Evolutionary conservation across 495 filamentous ascomycete species (phyloP).

Genomic region (Emericellopsis terricola): DNA sequence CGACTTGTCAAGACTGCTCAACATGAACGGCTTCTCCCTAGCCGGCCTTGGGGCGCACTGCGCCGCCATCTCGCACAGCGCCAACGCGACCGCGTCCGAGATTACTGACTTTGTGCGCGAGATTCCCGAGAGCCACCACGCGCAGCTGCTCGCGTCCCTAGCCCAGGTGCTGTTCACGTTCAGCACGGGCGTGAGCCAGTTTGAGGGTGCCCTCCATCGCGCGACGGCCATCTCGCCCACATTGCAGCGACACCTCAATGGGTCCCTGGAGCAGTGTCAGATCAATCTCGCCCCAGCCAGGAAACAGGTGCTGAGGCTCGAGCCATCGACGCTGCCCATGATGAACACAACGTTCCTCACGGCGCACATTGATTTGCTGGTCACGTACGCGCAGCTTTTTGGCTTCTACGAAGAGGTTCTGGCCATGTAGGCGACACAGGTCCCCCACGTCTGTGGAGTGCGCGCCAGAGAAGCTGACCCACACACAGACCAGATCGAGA

Average conservation of each 20-base stretch:
- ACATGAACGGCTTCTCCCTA: constrained; percentile 1
- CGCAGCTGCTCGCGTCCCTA: not conserved
- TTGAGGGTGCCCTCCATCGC: not conserved
- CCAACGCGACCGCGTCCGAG: not conserved
- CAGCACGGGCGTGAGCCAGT: not conserved
- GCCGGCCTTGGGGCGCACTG: not conserved
- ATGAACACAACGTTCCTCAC: not conserved
- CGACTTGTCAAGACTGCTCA: too few species aligned
- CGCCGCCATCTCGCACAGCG: not conserved
- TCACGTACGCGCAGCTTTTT: not conserved
- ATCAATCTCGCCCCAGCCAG: not conserved
- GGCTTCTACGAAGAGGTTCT: not conserved
- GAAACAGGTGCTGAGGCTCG: constrained; percentile 1
- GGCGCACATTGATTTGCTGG: not conserved
- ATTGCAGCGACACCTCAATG: not conserved
- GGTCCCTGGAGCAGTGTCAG: not conserved
- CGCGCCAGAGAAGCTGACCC: not conserved
- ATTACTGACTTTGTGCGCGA: not conserved
- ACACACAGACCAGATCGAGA: not conserved
- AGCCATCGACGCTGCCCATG: not conserved
- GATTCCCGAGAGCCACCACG: not conserved
- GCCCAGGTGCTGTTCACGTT: not conserved
- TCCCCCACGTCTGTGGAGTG: not conserved
- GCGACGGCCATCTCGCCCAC: not conserved
- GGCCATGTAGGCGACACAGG: not conserved